These are phyloP conservation scores for Cyberlindnera lachancei DNA, from an alignment of 805 yeast species.

Conservation along the genomic window DNA sequence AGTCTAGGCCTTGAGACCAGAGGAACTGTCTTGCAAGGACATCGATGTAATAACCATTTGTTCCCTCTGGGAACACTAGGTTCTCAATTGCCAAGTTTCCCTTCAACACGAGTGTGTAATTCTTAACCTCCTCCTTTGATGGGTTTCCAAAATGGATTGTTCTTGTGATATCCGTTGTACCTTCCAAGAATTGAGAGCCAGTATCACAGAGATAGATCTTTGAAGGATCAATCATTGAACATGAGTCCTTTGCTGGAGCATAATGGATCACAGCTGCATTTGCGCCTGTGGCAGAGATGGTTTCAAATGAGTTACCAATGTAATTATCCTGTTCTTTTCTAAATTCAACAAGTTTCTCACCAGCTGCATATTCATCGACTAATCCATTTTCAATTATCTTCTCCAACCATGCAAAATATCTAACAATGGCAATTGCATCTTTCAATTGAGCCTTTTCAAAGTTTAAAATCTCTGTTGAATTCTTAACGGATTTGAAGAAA, in stretches of 20 bases:
- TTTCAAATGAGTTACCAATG: slow-evolving; percentile 66
- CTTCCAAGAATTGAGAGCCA: slow-evolving; percentile 88
- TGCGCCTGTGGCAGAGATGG: slow-evolving; percentile 69
- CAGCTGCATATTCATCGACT: slow-evolving; percentile 61
- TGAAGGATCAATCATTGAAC: slow-evolving; percentile 54
- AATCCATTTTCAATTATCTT: slow-evolving; percentile 36
- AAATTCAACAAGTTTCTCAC: slow-evolving; percentile 47
- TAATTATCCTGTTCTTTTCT: slow-evolving; percentile 48
- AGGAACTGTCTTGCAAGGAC: slow-evolving; percentile 74
- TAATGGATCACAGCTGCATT: slow-evolving; percentile 75
- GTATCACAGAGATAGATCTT: slow-evolving; percentile 76
- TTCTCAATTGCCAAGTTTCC: slow-evolving; percentile 86
- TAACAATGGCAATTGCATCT: slow-evolving; percentile 72
- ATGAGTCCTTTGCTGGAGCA: slow-evolving; percentile 53
- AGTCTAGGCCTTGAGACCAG: slow-evolving; percentile 79
- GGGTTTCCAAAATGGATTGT: slow-evolving; percentile 66
- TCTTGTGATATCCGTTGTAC: slow-evolving; percentile 94
- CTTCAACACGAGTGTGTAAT: slow-evolving; percentile 80
- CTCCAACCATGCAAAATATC: slow-evolving; percentile 81
- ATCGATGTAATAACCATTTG: slow-evolving; percentile 73
- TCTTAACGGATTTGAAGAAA: slow-evolving; percentile 69
- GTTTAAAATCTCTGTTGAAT: slow-evolving; percentile 61
- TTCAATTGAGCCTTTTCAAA: slow-evolving; percentile 70
- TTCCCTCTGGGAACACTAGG: slow-evolving; percentile 69
- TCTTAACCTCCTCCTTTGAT: slow-evolving; percentile 46